Percentiles rank a stretch among this genome's conserved stretches.
Evolutionary conservation across 306 rosid genomes (phyloP).

Genomic region (Alnus rubra): DNA sequence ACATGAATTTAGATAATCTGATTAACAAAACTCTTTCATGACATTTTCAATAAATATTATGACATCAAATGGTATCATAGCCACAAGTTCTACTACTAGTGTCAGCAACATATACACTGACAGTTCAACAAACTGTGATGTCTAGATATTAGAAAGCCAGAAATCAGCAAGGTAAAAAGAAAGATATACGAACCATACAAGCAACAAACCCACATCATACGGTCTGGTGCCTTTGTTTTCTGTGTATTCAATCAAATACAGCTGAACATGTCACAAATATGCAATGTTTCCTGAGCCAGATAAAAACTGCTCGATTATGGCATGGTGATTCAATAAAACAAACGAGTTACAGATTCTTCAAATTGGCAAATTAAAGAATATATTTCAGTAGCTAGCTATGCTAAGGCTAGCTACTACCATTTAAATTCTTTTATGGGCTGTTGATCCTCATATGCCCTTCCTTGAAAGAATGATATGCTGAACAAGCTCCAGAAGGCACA

Average conservation of each 20-base stretch:
- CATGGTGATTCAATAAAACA: neutral
- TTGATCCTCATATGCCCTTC: constrained; percentile 5
- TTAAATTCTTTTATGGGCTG: neutral
- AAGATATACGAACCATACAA: neutral
- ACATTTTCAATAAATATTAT: too few species aligned
- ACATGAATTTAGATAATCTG: too few species aligned
- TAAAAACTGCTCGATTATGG: neutral
- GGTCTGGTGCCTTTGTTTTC: neutral
- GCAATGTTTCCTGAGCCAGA: constrained; percentile 2
- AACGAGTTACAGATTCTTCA: neutral
- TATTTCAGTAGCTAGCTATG: neutral
- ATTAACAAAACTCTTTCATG: too few species aligned
- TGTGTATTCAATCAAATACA: neutral
- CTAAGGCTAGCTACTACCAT: constrained; percentile 1
- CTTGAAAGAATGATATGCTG: constrained; percentile 10
- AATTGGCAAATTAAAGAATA: neutral
- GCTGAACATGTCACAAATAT: neutral
- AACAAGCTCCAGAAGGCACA: constrained; percentile 14
- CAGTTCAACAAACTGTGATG: too few species aligned
- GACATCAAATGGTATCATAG: neutral
- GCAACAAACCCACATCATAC: neutral
- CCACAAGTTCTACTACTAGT: too few species aligned
- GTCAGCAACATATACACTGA: too few species aligned
- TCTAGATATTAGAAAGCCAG: too few species aligned
- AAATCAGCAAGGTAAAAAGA: neutral